Evolutionary conservation across 139 green algal genomes (phyloP).

Genomic region (Ettlia oleoabundans): DNA sequence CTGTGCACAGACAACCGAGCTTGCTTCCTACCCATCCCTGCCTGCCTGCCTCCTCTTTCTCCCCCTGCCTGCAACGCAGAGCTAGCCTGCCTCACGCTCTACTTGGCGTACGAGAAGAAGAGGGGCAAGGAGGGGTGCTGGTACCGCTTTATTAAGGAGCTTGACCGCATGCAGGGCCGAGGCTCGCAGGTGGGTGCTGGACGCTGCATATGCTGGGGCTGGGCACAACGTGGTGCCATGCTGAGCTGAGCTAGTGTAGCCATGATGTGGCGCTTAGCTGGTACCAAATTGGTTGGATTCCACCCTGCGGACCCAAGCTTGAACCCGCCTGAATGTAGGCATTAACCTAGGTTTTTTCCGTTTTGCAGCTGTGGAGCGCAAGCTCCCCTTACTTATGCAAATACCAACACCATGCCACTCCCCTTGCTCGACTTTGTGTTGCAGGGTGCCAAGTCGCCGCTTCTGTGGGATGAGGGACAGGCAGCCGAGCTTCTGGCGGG

Average conservation of each 20-base stretch:
- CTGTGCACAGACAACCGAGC: too few relatives aligned
- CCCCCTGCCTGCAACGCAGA: constrained; percentile 48
- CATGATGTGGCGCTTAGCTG: too few relatives aligned
- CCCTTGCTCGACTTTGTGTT: background rate
- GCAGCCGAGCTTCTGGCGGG: constrained; percentile 71
- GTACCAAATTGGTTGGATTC: too few relatives aligned
- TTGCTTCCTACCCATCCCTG: too few relatives aligned
- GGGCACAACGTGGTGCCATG: constrained; percentile 24
- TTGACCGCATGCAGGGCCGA: constrained; percentile 81
- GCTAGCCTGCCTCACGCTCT: constrained; percentile 89
- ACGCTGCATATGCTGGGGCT: background rate
- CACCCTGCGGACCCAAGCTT: too few relatives aligned
- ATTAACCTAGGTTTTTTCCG: too few relatives aligned
- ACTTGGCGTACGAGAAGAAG: constrained; percentile 98
- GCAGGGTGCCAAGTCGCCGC: constrained; percentile 78
- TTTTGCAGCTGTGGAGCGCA: too few relatives aligned
- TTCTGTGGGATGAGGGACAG: constrained; percentile 86
- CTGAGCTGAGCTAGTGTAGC: too few relatives aligned
- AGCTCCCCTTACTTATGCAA: background rate
- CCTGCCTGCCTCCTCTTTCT: background rate
- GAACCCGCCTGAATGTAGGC: too few relatives aligned
- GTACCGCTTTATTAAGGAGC: constrained; percentile 89
- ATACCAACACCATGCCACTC: background rate
- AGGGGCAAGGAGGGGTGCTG: constrained; percentile 73
- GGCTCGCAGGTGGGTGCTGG: constrained; percentile 41